Evolutionary conservation across 106 monocot species (phyloP), one percentile per base, ranked within the genome.

Genomic region (Iris macrosiphon): DNA sequence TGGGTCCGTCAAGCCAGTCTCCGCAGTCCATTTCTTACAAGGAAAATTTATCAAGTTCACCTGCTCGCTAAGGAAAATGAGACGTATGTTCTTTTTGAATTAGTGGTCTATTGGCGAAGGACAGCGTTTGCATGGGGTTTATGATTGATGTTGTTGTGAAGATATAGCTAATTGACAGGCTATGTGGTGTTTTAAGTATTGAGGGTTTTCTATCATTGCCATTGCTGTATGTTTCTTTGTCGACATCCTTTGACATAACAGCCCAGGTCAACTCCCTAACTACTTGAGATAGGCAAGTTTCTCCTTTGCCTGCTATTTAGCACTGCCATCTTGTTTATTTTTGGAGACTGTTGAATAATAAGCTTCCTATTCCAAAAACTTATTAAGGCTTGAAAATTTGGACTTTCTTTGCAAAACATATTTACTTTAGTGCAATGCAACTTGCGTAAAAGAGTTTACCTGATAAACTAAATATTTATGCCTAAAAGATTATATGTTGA

Each of bases 41-140:
- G 15, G 34, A 40, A 28, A 40, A 58, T 7, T 39, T 28, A 58
- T 39, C 40, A 49, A 37, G 15, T 17, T 58, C 40, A 58, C 57
- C 57, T 58, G 40, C 57, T 58, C 38, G 41, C 25, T 41, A 58
- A 58, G n/a, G 57, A 58, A 44, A 60, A 43, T 60, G 12, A 6
- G 41, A 6, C 26, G 24, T 59, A 33, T 31, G 31, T 7, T 33
- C 33, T n/a, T n/a, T n/a, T n/a, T n/a, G n/a, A n/a, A n/a, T 34
- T 34, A 54, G 8, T 8, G 7, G 31, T 19, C 24, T 25, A 14
- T 21, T 22, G 2, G 24, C 24, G 1, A 31, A 12, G 13, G 20
- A 28, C 11, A 16, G 4, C 1, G 56, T 38, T 22, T 56, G 56
- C 34, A 56, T 56, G 56, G 22, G 35, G 15, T 56, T 38, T 54